phyloP scores from a whole-genome alignment of 352 stramenopile genomes.

The Phytophthora kernoviae region DNA sequence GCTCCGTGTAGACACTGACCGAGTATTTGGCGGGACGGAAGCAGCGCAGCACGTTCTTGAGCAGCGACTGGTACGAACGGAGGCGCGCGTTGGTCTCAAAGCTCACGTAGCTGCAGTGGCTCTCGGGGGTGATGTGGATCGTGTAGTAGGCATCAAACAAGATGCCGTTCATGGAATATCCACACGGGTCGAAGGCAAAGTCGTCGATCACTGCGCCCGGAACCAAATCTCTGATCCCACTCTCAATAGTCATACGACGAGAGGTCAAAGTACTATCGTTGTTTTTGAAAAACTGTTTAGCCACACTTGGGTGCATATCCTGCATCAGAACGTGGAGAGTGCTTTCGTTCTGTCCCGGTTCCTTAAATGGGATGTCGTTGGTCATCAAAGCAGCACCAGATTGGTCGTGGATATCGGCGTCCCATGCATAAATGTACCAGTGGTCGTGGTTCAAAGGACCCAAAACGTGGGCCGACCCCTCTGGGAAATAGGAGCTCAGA shows the following conservation, averaged over 20 bases:
- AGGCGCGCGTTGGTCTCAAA: slow-evolving; percentile 98
- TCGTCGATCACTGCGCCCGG: slow-evolving; percentile 96
- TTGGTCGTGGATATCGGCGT: slow-evolving; percentile 87
- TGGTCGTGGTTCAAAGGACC: slow-evolving; percentile 98
- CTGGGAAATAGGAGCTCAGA: slow-evolving; percentile 90
- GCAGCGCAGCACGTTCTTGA: slow-evolving; percentile 98
- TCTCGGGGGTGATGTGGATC: slow-evolving; percentile 99
- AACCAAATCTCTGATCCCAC: slow-evolving; percentile 95
- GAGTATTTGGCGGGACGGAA: slow-evolving; percentile 98
- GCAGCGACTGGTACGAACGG: slow-evolving; percentile 88
- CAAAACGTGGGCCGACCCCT: slow-evolving; percentile 85
- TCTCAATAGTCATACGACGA: slow-evolving; percentile 93
- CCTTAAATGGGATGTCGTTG: slow-evolving; percentile 22
- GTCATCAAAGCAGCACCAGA: slow-evolving; percentile 5
- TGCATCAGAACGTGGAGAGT: slow-evolving; percentile 88
- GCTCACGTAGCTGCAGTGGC: slow-evolving; percentile 95
- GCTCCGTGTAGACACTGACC: slow-evolving; percentile 97
- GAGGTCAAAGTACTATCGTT: slow-evolving; percentile 70
- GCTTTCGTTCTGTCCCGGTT: slow-evolving; percentile 52
- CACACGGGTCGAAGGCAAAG: slow-evolving; percentile 98
- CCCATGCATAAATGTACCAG: slow-evolving; percentile 99
- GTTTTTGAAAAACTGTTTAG: slow-evolving; percentile 89
- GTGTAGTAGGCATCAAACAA: slow-evolving; percentile 98
- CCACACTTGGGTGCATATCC: slow-evolving; percentile 82
- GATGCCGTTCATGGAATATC: slow-evolving; percentile 99